Evolutionary conservation across 164 flowering plant species (phyloP), one percentile per base, ranked within the genome.

Genomic region (Magnolia sinica): DNA sequence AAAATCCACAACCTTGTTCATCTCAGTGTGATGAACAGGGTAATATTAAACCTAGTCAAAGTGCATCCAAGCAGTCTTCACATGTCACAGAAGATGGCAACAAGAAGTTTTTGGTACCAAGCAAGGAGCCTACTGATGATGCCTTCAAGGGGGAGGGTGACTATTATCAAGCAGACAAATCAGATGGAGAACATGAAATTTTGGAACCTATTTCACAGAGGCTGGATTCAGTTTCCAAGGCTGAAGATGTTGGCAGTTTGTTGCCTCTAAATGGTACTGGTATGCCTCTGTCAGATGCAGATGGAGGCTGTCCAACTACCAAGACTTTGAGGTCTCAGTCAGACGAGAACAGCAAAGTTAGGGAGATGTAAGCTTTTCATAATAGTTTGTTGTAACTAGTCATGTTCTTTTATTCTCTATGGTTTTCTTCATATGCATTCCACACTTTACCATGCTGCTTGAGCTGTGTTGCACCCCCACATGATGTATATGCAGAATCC

Each of bases 281-380:
- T 71, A 24, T 14, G 68, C 72, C 8, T 45, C 61, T 78, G 1
- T 75, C 58, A 49, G 20, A 50, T 68, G 65, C 73, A 23, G 87
- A 84, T 65, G 77, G 52, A 67, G 14, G 31, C 80, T 73, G 37
- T 73, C 81, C 83, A 73, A 66, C 71, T 76, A 51, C 22, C 11
- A 72, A 83, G 80, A 67, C 66, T 66, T 71, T 77, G 66, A 76
- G 74, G 71, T 79, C 80, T 23, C 81, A 59, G 20, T 70, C 68
- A 20, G 76, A 84, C 70, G 88, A 75, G 22, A 72, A 52, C 70
- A 66, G 66, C 71, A 79, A 79, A 68, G 73, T 73, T 74, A 75
- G 71, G 72, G 67, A 29, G 78, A 78, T 81, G 96, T 91, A 87
- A 88, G 96, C 68, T 45, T 70, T 24, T 76, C 2, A 27, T 55